phyloP scores from a whole-genome alignment of 1,284 basidiomycete genomes.

The Meira miltonrushii region DNA sequence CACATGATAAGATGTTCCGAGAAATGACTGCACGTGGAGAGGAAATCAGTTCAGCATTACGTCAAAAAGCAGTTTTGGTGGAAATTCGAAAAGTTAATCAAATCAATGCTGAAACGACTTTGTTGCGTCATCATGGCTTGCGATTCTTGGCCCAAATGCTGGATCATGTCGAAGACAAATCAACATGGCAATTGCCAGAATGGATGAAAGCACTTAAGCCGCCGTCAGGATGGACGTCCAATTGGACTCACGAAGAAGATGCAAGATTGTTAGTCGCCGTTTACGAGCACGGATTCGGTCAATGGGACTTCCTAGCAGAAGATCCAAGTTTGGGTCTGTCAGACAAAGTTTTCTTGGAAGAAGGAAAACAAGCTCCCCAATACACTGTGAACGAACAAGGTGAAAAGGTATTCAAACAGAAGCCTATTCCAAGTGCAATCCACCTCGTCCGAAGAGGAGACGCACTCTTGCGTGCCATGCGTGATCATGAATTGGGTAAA shows the following conservation, averaged over 20 bases:
- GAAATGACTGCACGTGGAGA: slow-evolving; percentile 67
- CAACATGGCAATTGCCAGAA: slow-evolving; percentile 75
- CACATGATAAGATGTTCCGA: slow-evolving; percentile 63
- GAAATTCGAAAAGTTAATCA: slow-evolving; percentile 81
- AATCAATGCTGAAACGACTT: slow-evolving; percentile 95
- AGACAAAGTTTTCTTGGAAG: slow-evolving; percentile 95
- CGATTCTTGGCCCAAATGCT: slow-evolving; percentile 73
- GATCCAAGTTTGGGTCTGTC: slow-evolving; percentile 76
- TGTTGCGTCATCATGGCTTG: slow-evolving; percentile 83
- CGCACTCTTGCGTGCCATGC: slow-evolving; percentile 68
- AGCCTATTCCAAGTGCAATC: slow-evolving; percentile 55
- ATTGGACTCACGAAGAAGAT: slow-evolving; percentile 90
- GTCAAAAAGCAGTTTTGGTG: slow-evolving; percentile 91
- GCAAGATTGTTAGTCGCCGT: slow-evolving; percentile 90
- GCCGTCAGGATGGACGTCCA: slow-evolving; percentile 90
- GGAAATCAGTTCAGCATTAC: slow-evolving; percentile 57
- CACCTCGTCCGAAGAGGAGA: slow-evolving; percentile 95
- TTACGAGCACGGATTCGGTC: slow-evolving; percentile 88
- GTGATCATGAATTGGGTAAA: slow-evolving; percentile 17
- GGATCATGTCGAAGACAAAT: slow-evolving; percentile 59
- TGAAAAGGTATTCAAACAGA: slow-evolving; percentile 38
- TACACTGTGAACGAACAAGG: slow-evolving; percentile 56
- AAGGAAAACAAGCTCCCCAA: slow-evolving; percentile 58
- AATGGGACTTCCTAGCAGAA: slow-evolving; percentile 91
- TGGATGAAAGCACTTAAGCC: slow-evolving; percentile 74